phyloP scores from a whole-genome alignment of 148 eudicot species.

The Suaeda aralocaspica region DNA sequence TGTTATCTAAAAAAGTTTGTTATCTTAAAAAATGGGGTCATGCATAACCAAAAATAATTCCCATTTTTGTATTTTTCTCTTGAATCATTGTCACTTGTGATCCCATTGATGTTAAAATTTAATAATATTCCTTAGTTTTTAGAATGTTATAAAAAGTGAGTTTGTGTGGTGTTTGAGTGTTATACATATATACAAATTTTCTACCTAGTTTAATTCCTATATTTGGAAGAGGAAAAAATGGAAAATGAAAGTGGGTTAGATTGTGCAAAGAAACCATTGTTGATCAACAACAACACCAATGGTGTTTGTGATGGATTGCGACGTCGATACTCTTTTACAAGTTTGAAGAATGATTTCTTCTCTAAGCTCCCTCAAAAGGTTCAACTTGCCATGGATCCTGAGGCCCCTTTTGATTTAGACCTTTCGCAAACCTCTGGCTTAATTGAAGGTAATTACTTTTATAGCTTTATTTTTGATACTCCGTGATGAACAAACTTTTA shows the following conservation, averaged over 20 bases:
- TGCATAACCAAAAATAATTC: neutral
- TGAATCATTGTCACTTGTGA: no score
- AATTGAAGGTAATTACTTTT: constrained; percentile 40
- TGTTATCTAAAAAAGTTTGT: constrained; percentile 1
- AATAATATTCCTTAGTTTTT: no score
- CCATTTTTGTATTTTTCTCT: no score
- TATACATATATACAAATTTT: no score
- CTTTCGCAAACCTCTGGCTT: constrained; percentile 54
- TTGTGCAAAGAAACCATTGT: constrained; percentile 45
- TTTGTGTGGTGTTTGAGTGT: no score
- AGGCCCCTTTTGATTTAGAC: constrained; percentile 54
- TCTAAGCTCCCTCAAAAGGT: constrained; percentile 72
- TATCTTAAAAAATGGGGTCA: constrained; percentile 1
- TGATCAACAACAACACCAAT: constrained; percentile 17
- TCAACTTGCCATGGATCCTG: constrained; percentile 58
- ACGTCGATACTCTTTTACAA: constrained; percentile 32
- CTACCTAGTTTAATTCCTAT: neutral
- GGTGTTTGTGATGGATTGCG: constrained; percentile 7
- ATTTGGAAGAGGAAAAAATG: constrained; percentile 2
- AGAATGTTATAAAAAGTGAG: no score
- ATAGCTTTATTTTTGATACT: neutral
- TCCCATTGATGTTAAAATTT: no score
- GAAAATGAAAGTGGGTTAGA: constrained; percentile 15
- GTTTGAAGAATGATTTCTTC: constrained; percentile 49
- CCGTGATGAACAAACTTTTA: no score